Percentiles rank a stretch among this genome's conserved stretches.
Evolutionary conservation across 306 rosid genomes (phyloP).

Genomic region (Fagus crenata): DNA sequence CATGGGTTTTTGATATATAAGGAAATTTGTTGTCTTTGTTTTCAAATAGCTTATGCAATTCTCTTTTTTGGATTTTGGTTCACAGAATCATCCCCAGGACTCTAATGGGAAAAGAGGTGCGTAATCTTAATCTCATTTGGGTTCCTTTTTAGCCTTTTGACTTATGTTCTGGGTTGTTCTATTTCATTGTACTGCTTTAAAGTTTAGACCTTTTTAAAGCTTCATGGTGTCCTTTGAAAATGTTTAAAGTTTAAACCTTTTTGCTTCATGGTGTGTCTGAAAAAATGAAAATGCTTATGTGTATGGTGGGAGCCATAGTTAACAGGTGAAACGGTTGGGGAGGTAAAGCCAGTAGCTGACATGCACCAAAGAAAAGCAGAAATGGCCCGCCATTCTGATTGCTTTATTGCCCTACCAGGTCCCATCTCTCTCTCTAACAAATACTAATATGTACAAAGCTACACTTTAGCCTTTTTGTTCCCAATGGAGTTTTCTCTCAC

Average conservation of each 20-base stretch:
- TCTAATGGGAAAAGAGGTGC: constrained; percentile 49
- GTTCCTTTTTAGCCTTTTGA: background rate
- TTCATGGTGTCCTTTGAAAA: background rate
- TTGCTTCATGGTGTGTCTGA: background rate
- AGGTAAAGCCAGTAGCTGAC: constrained; percentile 52
- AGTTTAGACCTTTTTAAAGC: background rate
- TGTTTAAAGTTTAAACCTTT: background rate
- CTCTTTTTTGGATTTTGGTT: constrained; percentile 8
- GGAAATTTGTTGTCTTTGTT: background rate
- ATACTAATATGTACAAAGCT: background rate
- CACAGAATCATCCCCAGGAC: constrained; percentile 55
- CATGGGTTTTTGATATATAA: background rate
- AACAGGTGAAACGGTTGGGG: constrained; percentile 63
- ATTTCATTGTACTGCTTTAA: background rate
- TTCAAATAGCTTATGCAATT: background rate
- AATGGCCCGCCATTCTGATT: constrained; percentile 71
- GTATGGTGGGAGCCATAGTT: constrained; percentile 38
- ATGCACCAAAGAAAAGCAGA: constrained; percentile 72
- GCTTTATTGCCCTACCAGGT: constrained; percentile 66
- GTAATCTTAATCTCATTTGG: background rate
- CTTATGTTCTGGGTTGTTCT: background rate
- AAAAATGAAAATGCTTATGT: background rate
- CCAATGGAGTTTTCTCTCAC: background rate
- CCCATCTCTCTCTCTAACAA: constrained; percentile 17
- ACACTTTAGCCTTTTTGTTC: background rate